A percentile compares a stretch with the other conserved stretches of the same genome.
These are phyloP conservation scores for Didymella pomorum DNA, from an alignment of 2,329 filamentous ascomycete species.

Conservation along the genomic window DNA sequence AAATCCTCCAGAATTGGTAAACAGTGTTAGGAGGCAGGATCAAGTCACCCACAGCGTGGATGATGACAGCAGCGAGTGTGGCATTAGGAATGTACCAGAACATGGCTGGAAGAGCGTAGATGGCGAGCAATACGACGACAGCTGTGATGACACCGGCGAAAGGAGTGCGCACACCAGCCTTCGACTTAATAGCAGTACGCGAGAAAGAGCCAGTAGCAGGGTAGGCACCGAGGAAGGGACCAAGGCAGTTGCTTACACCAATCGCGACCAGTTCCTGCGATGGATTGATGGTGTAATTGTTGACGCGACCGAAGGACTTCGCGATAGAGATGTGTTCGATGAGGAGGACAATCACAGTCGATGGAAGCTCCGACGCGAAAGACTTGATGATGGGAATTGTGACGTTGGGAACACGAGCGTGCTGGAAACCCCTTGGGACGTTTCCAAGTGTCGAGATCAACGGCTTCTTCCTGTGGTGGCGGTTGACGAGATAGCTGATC, in stretches of 20 bases:
- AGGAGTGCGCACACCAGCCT: conserved; percentile 91
- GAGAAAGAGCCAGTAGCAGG: conserved; percentile 96
- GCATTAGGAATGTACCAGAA: conserved; percentile 94
- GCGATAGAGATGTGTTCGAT: conserved; percentile 98
- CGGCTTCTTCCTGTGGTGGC: conserved; percentile 61
- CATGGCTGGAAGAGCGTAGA: conserved; percentile 85
- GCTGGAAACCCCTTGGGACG: conserved; percentile 71
- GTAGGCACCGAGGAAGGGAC: conserved; percentile 89
- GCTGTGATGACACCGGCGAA: conserved; percentile 91
- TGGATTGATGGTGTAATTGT: conserved; percentile 95
- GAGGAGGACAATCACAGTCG: conserved; percentile 89
- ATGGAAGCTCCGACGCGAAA: conserved; percentile 78
- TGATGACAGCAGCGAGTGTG: conserved; percentile 85
- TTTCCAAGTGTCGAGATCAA: conserved; percentile 69
- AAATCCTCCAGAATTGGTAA: conserved; percentile 95
- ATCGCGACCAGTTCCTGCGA: conserved; percentile 97
- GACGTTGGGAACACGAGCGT: conserved; percentile 76
- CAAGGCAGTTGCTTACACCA: conserved; percentile 85
- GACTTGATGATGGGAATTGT: conserved; percentile 70
- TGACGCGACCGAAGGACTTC: conserved; percentile 94
- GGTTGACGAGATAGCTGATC: conserved; percentile 86
- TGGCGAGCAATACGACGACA: conserved; percentile 82
- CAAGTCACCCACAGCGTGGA: conserved; percentile 92
- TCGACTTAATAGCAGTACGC: conserved; percentile 95
- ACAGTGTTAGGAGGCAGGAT: conserved; percentile 90